Evolutionary conservation across 1,284 basidiomycete species (phyloP), one percentile per base, ranked within the genome.

Genomic region (Puccinia polysora): DNA sequence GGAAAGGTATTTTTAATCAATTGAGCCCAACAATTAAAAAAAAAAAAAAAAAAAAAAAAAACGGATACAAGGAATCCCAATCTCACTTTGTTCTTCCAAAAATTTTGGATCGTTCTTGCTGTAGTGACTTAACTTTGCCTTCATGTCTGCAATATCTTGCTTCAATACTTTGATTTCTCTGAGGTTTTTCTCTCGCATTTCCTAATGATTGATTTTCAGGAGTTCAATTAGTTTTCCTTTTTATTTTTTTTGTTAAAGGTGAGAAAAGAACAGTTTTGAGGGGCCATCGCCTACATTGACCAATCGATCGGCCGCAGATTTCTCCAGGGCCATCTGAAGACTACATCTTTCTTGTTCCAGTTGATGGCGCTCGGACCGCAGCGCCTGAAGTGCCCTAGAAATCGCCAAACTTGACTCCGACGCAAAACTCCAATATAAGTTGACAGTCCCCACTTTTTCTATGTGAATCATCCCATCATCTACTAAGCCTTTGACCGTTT

Each of bases 371-470:
- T 65, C 63, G 18, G 32, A 3, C 7, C 12, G 49, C 1, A 65
- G 25, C 8, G 10, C 10, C n/a, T 8, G 12, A 10, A 71, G 25
- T 10, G 69, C 69, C 20, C 32, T 23, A 18, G 58, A 43, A 43
- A 43, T 56, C 0, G 59, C 25, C 10, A 43, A 25, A 30, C 56
- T 55, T 20, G 58, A 12, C 53, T 71, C 49, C 28, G 69, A 71
- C 3, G 69, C 32, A 38, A 71, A 71, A 28, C 69, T 71, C 69
- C 69, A 71, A 40, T 63, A 71, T 18, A 71, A 38, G 20, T 71
- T 71, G 12, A 71, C 49, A 28, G 56, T 71, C 12, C 69, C 69
- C 10, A 71, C 43, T 56, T 71, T 71, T 52, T 71, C 69, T 12
- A 53, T 14, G 25, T 71, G 58, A 12, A 71, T 59, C 25, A 71